Evolutionary conservation across 164 flowering plant genomes (phyloP).

Genomic region (Aristolochia contorta): DNA sequence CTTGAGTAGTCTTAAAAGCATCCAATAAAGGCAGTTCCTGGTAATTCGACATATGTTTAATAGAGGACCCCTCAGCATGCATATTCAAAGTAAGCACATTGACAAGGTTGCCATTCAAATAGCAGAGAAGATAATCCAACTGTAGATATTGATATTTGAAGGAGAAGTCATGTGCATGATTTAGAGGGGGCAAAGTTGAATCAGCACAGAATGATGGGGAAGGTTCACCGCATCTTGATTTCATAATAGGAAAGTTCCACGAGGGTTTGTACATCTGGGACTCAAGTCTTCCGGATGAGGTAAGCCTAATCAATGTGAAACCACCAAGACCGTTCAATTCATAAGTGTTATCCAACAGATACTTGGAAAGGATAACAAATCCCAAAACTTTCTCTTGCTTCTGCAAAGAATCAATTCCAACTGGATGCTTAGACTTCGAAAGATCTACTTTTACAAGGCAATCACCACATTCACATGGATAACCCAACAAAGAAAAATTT

Average conservation of each 20-base stretch:
- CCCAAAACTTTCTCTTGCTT: slow-evolving; percentile 54
- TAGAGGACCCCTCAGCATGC: neutral
- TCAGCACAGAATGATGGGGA: slow-evolving; percentile 11
- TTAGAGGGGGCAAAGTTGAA: slow-evolving; percentile 15
- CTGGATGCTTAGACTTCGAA: slow-evolving; percentile 35
- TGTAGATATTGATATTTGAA: slow-evolving; percentile 25
- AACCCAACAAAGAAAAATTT: slow-evolving; percentile 30
- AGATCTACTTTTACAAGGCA: slow-evolving; percentile 47
- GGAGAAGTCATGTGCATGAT: slow-evolving; percentile 28
- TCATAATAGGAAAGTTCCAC: slow-evolving; percentile 20
- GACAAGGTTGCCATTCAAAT: neutral
- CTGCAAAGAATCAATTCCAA: slow-evolving; percentile 53
- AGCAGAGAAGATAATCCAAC: neutral
- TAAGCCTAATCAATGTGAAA: slow-evolving; percentile 52
- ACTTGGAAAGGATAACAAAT: slow-evolving; percentile 41
- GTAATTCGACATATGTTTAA: slow-evolving; percentile 14
- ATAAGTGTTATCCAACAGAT: slow-evolving; percentile 10
- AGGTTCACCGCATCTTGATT: slow-evolving; percentile 13
- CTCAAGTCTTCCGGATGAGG: slow-evolving; percentile 73
- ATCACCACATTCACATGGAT: slow-evolving; percentile 43
- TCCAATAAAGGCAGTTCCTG: slow-evolving; percentile 26
- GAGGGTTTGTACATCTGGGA: slow-evolving; percentile 50
- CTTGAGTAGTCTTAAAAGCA: slow-evolving; percentile 36
- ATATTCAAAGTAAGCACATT: neutral
- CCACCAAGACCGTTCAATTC: slow-evolving; percentile 30